phyloP scores from a whole-genome alignment of 2,329 filamentous ascomycete species.

The Xylariaceae sp. region DNA sequence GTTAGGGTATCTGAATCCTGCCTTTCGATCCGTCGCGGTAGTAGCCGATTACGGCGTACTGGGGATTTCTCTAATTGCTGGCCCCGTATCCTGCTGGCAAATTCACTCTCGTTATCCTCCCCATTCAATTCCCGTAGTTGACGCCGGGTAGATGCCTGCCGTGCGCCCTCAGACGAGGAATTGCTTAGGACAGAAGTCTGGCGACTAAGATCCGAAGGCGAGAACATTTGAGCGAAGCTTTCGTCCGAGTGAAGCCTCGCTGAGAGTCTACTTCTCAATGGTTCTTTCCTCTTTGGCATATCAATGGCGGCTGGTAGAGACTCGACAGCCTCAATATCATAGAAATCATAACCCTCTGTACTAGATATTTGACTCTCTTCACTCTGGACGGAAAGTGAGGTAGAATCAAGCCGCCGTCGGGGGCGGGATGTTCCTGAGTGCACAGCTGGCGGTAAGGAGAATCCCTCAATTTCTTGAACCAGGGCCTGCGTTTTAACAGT shows the following conservation, averaged over 20 bases:
- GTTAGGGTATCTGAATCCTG: slow-evolving; percentile 27
- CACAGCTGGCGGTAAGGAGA: slow-evolving; percentile 47
- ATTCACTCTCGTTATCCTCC: slow-evolving; percentile 37
- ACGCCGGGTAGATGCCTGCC: slow-evolving; percentile 9
- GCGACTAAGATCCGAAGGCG: slow-evolving; percentile 49
- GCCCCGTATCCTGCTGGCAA: slow-evolving; percentile 45
- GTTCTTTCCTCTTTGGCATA: slow-evolving; percentile 44
- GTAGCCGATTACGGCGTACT: slow-evolving; percentile 19
- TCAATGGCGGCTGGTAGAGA: slow-evolving; percentile 49
- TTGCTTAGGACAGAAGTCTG: slow-evolving; percentile 37
- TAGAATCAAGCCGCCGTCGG: slow-evolving; percentile 47
- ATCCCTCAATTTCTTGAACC: slow-evolving; percentile 48
- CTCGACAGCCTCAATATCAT: slow-evolving; percentile 50
- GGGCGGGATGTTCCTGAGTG: slow-evolving; percentile 37
- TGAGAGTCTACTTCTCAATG: slow-evolving; percentile 33
- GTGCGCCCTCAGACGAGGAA: slow-evolving; percentile 36
- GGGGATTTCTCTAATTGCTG: slow-evolving; percentile 35
- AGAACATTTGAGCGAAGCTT: slow-evolving; percentile 56
- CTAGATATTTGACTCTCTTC: slow-evolving; percentile 49
- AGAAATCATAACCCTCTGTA: slow-evolving; percentile 63
- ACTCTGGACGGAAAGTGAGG: slow-evolving; percentile 48
- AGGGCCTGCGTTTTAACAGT: slow-evolving; percentile 43
- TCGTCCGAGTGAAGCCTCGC: slow-evolving; percentile 54
- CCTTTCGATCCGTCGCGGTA: slow-evolving; percentile 19
- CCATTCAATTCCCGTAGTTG: slow-evolving; percentile 14